Conservation (phyloP, 225 moss, liverwort and hornwort genomes). For the Pseudisothecium myosuroides region DNA sequence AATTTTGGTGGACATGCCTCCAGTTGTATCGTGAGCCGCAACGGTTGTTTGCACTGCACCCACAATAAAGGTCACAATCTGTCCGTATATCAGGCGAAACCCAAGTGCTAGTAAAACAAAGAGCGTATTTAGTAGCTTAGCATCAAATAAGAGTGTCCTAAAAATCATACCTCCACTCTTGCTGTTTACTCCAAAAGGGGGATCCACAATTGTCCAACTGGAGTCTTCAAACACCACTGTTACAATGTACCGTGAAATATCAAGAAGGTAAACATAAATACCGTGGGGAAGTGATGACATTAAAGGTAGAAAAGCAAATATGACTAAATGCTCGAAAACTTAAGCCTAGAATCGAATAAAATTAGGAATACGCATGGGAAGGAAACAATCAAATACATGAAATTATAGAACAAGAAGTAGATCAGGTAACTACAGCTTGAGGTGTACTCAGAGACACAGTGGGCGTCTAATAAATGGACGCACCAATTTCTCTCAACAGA, state of each 20-base stretch:
- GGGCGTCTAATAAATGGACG: neutral
- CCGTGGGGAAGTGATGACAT: neutral
- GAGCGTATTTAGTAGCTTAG: neutral
- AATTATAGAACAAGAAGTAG: neutral
- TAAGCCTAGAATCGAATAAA: neutral
- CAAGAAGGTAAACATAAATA: neutral
- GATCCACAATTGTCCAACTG: conserved; percentile 76
- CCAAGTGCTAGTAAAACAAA: neutral
- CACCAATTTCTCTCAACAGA: conserved; percentile 82
- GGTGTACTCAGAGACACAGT: neutral
- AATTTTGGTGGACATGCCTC: conserved; percentile 95
- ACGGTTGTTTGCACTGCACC: conserved; percentile 67
- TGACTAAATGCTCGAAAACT: neutral
- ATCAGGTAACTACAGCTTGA: neutral
- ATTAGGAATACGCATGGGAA: neutral
- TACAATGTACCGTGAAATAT: neutral
- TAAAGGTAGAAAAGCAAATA: neutral
- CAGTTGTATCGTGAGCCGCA: conserved; percentile 91
- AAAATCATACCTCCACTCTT: conserved; percentile 24
- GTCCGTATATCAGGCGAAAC: neutral
- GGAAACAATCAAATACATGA: neutral
- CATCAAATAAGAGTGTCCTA: neutral
- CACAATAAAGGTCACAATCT: neutral
- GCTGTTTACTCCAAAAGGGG: conserved; percentile 34
- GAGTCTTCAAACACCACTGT: conserved; percentile 69